phyloP scores from a whole-genome alignment of 345 rosid genomes.

The Excoecaria cochinchinensis region DNA sequence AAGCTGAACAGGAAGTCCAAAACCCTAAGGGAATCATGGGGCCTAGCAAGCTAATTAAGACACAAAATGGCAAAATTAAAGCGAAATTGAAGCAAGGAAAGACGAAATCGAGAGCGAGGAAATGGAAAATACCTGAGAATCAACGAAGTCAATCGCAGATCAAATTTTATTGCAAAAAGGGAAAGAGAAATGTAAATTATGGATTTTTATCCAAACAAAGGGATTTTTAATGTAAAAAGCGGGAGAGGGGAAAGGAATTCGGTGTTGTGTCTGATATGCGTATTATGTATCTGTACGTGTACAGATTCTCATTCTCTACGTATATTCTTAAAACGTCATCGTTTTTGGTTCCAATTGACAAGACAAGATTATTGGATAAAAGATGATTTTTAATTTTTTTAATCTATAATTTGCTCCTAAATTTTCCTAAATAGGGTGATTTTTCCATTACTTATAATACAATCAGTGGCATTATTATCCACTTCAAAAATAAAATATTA shows the following conservation, averaged over 20 bases:
- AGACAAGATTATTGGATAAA: too few species aligned
- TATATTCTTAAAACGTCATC: constrained; percentile 6
- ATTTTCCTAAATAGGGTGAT: too few species aligned
- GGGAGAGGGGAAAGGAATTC: constrained; percentile 7
- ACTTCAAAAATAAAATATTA: too few species aligned
- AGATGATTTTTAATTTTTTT: too few species aligned
- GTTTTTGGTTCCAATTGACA: too few species aligned
- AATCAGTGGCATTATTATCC: too few species aligned
- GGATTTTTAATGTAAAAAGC: neutral
- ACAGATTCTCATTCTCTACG: neutral
- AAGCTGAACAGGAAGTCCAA: neutral
- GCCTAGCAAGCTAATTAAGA: neutral
- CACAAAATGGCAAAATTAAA: constrained; percentile 12
- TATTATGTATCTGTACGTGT: neutral
- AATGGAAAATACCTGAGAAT: constrained; percentile 29
- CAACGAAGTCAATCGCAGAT: constrained; percentile 29
- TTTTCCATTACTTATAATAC: too few species aligned
- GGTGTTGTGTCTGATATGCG: neutral
- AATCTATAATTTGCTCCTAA: too few species aligned
- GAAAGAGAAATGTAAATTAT: neutral
- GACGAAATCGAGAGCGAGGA: constrained; percentile 8
- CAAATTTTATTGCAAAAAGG: constrained; percentile 8
- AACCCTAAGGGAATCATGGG: constrained; percentile 32
- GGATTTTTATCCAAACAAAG: too few species aligned
- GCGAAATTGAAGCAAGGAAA: constrained; percentile 6